phyloP scores from a whole-genome alignment of 73 alveolate genomes.

The Tetrahymena malaccensis region DNA sequence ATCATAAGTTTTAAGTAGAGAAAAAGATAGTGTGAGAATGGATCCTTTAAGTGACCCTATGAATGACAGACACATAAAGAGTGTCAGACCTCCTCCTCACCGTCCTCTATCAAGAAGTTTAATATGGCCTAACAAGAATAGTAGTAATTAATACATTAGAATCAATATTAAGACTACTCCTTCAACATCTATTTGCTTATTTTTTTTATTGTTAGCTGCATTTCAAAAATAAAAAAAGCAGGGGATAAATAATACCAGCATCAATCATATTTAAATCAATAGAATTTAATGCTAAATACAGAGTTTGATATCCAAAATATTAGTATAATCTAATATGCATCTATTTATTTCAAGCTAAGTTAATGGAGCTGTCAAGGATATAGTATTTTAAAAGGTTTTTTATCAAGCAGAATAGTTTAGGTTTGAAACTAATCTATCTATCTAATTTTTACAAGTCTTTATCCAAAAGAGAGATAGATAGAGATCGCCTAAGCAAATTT shows the following conservation, averaged over 20 bases:
- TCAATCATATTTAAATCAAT: neutral
- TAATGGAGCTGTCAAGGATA: neutral
- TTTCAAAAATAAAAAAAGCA: neutral
- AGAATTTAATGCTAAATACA: neutral
- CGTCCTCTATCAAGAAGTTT: conserved; percentile 45
- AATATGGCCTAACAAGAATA: conserved; percentile 50
- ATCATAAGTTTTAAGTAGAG: neutral
- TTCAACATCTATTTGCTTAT: neutral
- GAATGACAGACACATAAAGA: conserved; percentile 48
- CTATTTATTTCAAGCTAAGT: neutral
- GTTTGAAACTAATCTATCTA: neutral
- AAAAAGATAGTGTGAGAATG: conserved; percentile 21
- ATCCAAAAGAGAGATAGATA: neutral
- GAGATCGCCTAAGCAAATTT: neutral
- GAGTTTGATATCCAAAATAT: neutral
- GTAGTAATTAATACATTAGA: neutral
- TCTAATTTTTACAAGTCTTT: neutral
- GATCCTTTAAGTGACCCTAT: conserved; percentile 50
- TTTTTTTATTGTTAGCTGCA: neutral
- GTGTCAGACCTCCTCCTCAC: conserved; percentile 65
- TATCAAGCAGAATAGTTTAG: neutral
- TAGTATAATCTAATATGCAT: neutral
- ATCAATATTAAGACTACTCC: neutral
- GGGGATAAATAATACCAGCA: neutral
- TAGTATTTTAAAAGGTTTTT: neutral